Conservation (phyloP, 176 grass and related monocot species). For the Musa troglodytarum region DNA sequence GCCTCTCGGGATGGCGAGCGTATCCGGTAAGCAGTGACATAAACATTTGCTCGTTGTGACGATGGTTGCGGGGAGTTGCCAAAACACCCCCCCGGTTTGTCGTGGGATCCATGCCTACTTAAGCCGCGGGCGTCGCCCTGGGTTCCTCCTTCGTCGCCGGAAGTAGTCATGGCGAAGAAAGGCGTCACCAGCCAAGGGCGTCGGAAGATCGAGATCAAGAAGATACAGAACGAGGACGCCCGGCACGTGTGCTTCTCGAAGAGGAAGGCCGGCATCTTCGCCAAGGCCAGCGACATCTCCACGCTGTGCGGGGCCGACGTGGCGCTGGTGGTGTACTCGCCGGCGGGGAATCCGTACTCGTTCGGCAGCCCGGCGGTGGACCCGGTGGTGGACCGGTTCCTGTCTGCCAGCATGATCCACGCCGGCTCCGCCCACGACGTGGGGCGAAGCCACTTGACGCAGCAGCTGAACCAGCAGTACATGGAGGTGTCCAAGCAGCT, state of each 20-base stretch:
- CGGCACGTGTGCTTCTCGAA: constrained; percentile 31
- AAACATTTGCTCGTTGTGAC: too few relatives aligned
- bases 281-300: constrained; percentile 27
- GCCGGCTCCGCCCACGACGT: neutral
- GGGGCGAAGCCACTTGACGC: neutral
- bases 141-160: too few relatives aligned
- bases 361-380: constrained; percentile 20
- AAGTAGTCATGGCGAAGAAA: constrained; percentile 9
- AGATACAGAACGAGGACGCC: constrained; percentile 25
- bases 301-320: constrained; percentile 31
- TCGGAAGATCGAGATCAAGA: constrained; percentile 21
- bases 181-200: constrained; percentile 15
- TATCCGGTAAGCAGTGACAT: too few relatives aligned
- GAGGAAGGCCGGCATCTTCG: constrained; percentile 20
- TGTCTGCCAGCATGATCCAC: neutral
- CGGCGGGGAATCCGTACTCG: constrained; percentile 20
- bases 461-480: constrained; percentile 16
- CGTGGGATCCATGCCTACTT: neutral
- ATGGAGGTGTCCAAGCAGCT: constrained; percentile 24
- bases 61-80: too few relatives aligned
- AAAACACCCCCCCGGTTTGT: too few relatives aligned
- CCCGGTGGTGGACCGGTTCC: constrained; percentile 8
- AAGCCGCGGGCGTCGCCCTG: neutral
- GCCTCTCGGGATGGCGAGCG: too few relatives aligned
- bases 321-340: constrained; percentile 21